These are phyloP conservation scores for Colletotrichum plurivorum DNA, from an alignment of 2,329 filamentous ascomycete species.

Conservation along the genomic window DNA sequence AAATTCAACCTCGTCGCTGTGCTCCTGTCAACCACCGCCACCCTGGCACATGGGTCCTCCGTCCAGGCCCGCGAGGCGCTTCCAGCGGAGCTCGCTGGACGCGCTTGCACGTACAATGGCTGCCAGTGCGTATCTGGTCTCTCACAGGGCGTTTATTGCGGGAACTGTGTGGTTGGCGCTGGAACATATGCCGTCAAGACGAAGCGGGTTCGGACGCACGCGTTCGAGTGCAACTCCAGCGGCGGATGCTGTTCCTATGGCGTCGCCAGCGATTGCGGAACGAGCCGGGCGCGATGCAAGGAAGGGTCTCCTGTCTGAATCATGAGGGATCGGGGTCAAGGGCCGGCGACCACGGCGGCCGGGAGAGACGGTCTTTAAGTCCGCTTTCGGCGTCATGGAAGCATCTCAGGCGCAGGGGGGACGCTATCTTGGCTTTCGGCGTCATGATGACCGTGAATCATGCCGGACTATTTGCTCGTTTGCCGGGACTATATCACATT, in stretches of 20 bases:
- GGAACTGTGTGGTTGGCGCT: slow-evolving; percentile 43
- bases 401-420: too few species aligned
- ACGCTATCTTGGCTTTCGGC: too few species aligned
- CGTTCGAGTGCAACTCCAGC: slow-evolving; percentile 43
- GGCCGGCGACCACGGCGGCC: too few species aligned
- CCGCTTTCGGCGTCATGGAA: too few species aligned
- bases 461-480: too few species aligned
- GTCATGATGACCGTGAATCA: too few species aligned
- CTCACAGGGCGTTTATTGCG: slow-evolving; percentile 43
- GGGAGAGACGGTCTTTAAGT: too few species aligned
- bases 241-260: slow-evolving; percentile 45
- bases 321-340: too few species aligned
- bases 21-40: background rate
- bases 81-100: slow-evolving; percentile 23
- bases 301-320: slow-evolving; percentile 19
- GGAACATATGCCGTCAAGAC: slow-evolving; percentile 43
- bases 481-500: too few species aligned
- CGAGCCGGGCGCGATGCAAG: slow-evolving; percentile 24
- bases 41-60: background rate
- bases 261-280: slow-evolving; percentile 40
- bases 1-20: background rate
- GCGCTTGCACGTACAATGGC: slow-evolving; percentile 42
- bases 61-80: slow-evolving; percentile 21
- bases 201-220: slow-evolving; percentile 42
- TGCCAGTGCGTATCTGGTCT: slow-evolving; percentile 43